These are phyloP conservation scores for Hymenoscyphus fructigenus DNA, from an alignment of 2,329 filamentous ascomycete genomes.

Conservation along the genomic window DNA sequence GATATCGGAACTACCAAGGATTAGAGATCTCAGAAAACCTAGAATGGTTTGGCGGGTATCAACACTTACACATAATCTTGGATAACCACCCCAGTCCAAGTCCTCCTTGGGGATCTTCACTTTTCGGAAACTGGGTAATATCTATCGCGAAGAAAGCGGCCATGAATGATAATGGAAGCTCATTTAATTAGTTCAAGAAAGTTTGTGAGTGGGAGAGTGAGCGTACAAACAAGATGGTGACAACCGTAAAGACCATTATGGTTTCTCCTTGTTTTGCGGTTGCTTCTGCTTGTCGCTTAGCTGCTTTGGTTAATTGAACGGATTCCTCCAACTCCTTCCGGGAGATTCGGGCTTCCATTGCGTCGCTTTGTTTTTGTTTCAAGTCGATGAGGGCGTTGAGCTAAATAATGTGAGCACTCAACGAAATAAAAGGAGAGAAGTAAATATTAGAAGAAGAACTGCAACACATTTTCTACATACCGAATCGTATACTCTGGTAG, in stretches of 20 bases:
- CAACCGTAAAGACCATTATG: conserved; percentile 3
- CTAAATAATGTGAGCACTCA: background rate
- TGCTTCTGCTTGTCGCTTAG: background rate
- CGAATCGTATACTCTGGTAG: too few species aligned
- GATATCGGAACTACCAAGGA: too few species aligned
- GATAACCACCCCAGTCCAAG: too few species aligned
- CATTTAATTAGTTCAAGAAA: background rate
- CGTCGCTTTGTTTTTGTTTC: background rate
- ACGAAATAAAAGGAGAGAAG: too few species aligned
- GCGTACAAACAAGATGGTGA: conserved; percentile 8
- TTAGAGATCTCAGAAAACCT: too few species aligned
- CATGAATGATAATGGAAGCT: conserved; percentile 8
- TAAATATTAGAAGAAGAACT: too few species aligned
- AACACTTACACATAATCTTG: too few species aligned
- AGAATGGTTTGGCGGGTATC: too few species aligned
- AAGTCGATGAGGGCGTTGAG: background rate
- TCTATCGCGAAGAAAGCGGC: conserved; percentile 5
- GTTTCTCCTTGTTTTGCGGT: conserved; percentile 3
- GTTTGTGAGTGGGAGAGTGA: background rate
- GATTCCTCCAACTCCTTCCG: too few species aligned
- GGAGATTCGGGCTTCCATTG: too few species aligned
- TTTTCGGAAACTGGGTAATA: background rate
- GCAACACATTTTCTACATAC: too few species aligned
- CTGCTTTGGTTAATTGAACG: too few species aligned
- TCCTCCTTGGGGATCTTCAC: background rate